Evolutionary conservation across 129 eudicot genomes (phyloP).

Genomic region (Flaveria ramosissima): DNA sequence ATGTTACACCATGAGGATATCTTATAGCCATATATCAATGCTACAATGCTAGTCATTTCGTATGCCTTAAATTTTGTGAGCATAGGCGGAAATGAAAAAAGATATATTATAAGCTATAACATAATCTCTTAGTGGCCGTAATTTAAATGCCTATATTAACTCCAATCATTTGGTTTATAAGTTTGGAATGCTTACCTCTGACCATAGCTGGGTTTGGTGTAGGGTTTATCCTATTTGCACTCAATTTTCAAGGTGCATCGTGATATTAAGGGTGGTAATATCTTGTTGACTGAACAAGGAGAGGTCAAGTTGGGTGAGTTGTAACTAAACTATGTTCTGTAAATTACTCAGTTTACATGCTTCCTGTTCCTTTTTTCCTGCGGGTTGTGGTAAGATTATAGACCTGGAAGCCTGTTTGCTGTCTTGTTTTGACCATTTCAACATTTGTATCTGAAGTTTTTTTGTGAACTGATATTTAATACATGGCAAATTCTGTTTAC

Average conservation of each 20-base stretch:
- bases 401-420: conserved; percentile 23
- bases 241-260: conserved; percentile 97
- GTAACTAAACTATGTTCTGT: conserved; percentile 6
- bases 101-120: conserved; percentile 8
- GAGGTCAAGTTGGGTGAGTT: conserved; percentile 96
- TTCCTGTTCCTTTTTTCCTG: conserved; percentile 2
- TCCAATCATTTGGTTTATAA: conserved; percentile 1
- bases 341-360: not conserved
- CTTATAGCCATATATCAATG: not conserved
- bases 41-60: conserved; percentile 12
- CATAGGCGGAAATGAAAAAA: conserved; percentile 11
- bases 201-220: conserved; percentile 31
- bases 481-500: conserved; percentile 15
- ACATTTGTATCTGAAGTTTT: conserved; percentile 16
- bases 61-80: conserved; percentile 5
- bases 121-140: not conserved
- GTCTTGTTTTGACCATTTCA: conserved; percentile 22
- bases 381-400: conserved; percentile 12
- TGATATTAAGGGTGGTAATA: conserved; percentile 97
- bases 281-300: conserved; percentile 96
- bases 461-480: conserved; percentile 17
- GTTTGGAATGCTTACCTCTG: conserved; percentile 6
- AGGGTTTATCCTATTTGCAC: conserved; percentile 94
- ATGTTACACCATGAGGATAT: conserved; percentile 5
- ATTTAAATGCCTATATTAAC: conserved; percentile 4